These are phyloP conservation scores for Monosporozyma unispora DNA, from an alignment of 805 yeast species.

Conservation along the genomic window DNA sequence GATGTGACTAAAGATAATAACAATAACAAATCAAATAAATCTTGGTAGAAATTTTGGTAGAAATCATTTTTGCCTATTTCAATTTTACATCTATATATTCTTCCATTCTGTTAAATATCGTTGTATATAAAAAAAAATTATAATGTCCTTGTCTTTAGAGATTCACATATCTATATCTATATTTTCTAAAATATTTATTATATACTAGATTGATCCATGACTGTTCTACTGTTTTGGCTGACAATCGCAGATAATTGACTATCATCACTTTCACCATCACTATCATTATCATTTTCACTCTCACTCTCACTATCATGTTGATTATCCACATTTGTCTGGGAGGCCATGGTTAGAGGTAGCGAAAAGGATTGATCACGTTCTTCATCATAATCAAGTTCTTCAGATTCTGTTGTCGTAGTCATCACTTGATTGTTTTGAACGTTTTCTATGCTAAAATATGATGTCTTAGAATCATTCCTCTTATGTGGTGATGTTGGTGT, in stretches of 20 bases:
- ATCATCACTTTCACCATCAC: background rate
- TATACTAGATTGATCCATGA: background rate
- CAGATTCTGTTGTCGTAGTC: background rate
- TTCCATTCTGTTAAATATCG: background rate
- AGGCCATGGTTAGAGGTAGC: conserved; percentile 30
- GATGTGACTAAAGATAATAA: conserved; percentile 1
- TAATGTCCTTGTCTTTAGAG: background rate
- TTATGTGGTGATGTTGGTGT: background rate
- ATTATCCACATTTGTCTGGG: background rate
- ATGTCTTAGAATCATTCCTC: background rate
- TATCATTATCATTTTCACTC: background rate
- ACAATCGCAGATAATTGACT: background rate
- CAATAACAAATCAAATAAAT: conserved; percentile 2
- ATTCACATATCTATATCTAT: background rate
- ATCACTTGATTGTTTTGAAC: background rate
- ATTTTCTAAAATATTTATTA: too few relatives aligned
- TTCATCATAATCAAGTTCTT: background rate
- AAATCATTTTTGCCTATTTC: background rate
- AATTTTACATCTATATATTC: too few relatives aligned
- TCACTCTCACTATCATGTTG: too few relatives aligned
- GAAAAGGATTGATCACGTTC: conserved; percentile 42
- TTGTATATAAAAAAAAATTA: background rate
- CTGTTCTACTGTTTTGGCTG: background rate
- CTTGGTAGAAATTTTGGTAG: conserved; percentile 30
- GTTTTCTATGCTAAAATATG: background rate